A percentile compares a stretch with the other conserved stretches of the same genome.
These are phyloP conservation scores for Parmelia sp. DNA, from an alignment of 495 filamentous ascomycete genomes.

Conservation along the genomic window DNA sequence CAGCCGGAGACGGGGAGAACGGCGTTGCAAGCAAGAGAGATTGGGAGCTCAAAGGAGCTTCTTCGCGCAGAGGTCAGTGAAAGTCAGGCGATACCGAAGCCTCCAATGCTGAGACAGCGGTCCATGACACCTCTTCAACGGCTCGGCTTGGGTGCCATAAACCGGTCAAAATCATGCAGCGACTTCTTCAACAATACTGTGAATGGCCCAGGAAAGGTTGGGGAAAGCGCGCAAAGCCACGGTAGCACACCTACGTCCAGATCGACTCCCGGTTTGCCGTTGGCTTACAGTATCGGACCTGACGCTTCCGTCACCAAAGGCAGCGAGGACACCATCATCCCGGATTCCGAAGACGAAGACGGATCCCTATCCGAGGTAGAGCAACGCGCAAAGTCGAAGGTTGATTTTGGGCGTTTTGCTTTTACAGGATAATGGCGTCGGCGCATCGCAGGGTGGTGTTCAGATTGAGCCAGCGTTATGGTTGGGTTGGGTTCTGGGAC, in stretches of 20 bases:
- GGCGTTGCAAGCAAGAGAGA: conserved; percentile 7
- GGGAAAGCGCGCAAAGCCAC: neutral
- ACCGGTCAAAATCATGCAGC: conserved; percentile 35
- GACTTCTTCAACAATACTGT: conserved; percentile 6
- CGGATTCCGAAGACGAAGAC: conserved; percentile 55
- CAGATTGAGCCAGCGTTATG: no score
- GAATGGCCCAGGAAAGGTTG: neutral
- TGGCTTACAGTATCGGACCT: conserved; percentile 9
- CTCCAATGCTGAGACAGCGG: conserved; percentile 27
- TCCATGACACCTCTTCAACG: conserved; percentile 43
- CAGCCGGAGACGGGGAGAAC: conserved; percentile 4
- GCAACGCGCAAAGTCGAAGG: neutral
- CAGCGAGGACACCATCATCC: conserved; percentile 71
- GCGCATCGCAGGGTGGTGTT: neutral
- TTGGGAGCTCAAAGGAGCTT: neutral
- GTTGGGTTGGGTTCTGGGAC: neutral
- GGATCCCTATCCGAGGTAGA: conserved; percentile 1
- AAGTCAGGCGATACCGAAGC: conserved; percentile 12
- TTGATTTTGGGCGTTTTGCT: conserved; percentile 24
- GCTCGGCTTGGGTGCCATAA: conserved; percentile 41
- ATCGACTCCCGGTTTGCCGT: neutral
- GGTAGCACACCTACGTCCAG: neutral
- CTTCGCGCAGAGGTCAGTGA: neutral
- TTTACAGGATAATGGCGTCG: conserved; percentile 12
- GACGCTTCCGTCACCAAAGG: conserved; percentile 38